Percentiles rank a stretch among this genome's conserved stretches.
These are phyloP conservation scores for Backusella psychrophila DNA, from an alignment of 192 early-diverging fungal genomes.

Conservation along the genomic window DNA sequence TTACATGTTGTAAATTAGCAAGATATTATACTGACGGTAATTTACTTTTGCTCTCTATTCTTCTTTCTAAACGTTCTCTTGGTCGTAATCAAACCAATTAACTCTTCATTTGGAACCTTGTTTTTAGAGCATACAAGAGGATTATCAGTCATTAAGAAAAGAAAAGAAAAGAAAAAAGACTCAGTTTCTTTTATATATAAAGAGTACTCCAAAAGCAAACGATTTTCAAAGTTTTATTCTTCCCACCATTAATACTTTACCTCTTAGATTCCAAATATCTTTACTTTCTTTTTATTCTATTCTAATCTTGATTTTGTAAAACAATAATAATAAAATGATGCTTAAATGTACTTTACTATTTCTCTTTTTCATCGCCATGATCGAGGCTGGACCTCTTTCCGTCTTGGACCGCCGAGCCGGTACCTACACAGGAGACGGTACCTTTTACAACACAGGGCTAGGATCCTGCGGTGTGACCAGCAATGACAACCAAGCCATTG, in stretches of 20 bases:
- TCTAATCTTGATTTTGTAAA: not conserved
- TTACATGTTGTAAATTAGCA: not conserved
- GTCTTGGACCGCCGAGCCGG: not conserved
- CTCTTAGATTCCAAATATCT: not conserved
- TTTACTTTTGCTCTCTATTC: not conserved
- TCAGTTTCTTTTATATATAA: not conserved
- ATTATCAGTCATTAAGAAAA: not conserved
- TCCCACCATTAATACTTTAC: not conserved
- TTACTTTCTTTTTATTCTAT: not conserved
- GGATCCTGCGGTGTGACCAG: constrained; percentile 54
- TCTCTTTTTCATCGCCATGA: not conserved
- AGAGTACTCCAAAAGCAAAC: not conserved
- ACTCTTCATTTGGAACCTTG: not conserved
- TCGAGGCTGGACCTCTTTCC: constrained; percentile 1
- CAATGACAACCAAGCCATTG: constrained; percentile 47
- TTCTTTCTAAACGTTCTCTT: too few relatives aligned
- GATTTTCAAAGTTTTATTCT: not conserved
- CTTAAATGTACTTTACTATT: not conserved
- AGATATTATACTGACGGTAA: not conserved
- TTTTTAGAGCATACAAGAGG: not conserved
- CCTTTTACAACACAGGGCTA: constrained; percentile 51
- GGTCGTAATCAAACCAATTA: not conserved
- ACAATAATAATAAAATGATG: not conserved
- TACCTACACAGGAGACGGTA: constrained; percentile 52
- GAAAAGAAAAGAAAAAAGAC: too few relatives aligned